These are phyloP conservation scores for Dalechampia spathulata DNA, from an alignment of 441 rosid species.

Conservation along the genomic window DNA sequence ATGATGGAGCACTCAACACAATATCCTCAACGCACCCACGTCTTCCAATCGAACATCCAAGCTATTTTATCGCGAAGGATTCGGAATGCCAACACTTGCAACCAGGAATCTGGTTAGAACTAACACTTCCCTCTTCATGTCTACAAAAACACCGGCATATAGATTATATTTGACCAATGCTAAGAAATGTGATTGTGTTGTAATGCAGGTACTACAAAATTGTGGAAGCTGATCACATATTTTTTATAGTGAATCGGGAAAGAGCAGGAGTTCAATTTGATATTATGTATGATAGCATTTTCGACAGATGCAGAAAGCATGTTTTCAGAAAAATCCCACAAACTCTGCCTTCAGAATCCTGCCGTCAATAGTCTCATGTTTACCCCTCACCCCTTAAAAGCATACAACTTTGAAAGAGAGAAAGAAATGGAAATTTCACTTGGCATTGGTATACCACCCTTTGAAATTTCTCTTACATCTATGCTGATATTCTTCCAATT, in stretches of 20 bases:
- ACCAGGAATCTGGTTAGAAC: conserved; percentile 86
- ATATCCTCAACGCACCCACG: conserved; percentile 94
- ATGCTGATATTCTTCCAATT: too few species aligned
- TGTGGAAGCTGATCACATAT: conserved; percentile 85
- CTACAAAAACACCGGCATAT: too few species aligned
- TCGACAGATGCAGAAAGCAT: conserved; percentile 85
- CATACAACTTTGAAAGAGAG: background rate
- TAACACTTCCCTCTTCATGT: too few species aligned
- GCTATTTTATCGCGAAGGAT: conserved; percentile 42
- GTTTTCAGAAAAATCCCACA: conserved; percentile 54
- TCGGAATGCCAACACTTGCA: conserved; percentile 56
- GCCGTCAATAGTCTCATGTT: conserved; percentile 26
- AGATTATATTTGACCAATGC: too few species aligned
- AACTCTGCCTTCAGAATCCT: conserved; percentile 46
- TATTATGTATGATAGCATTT: conserved; percentile 75
- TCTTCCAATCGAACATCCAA: conserved; percentile 71
- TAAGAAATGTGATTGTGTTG: too few species aligned
- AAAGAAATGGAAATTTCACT: background rate
- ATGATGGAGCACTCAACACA: conserved; percentile 93
- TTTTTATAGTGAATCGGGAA: conserved; percentile 76
- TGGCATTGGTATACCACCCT: background rate
- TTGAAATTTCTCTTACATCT: too few species aligned
- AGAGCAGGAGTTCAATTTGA: conserved; percentile 94
- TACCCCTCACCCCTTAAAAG: too few species aligned
- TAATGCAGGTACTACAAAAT: conserved; percentile 94